Base-by-base conservation (phyloP, 1,284 basidiomycete genomes). In the Amylostereum areolatum region DNA sequence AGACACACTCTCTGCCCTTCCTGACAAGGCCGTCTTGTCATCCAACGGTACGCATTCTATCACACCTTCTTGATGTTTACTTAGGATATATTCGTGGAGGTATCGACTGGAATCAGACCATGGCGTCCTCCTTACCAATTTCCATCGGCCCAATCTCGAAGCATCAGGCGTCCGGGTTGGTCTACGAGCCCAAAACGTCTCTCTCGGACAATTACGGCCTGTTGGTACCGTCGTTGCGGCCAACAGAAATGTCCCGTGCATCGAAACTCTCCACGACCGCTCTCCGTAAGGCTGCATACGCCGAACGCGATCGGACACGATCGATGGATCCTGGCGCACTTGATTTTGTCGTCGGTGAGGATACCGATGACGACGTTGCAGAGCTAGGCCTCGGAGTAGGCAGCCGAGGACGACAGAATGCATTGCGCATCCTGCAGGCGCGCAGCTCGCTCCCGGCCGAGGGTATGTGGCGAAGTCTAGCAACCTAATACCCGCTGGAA, bases 381-480 rank as follows among this genome's bases (percentile, higher is more conserved):
- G 57, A 59, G 2, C 52, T 40, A 30, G 57, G 59, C 24, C 63
- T 53, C 2, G 58, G 59, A 28, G 59, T 55, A 12, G 64, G 72
- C 1, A 70, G 69, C 31, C 72, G 78, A 49, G 79, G 79, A 3
- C 71, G 81, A 42, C 73, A 73, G 55, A 75, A 72, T 45, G 85
- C 85, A 1, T 60, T 83, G 52, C 80, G 74, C 66, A 89, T 89
- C 46, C 66, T 89, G 47, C 73, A 85, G 61, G 77, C 77, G 18
- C 70, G 81, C 43, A 80, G 74, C 54, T 69, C 74, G 60, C 52
- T 85, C 30, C 83, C 83, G 9, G 77, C 74, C 54, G 79, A 74
- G 39, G 80, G 82, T 28, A 87, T 89, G 83, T 89, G 85, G 85
- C 75, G 85, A 59, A 89, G 85, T 70, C 67, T 89, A 58, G 83